Conservation (phyloP, 805 yeast genomes). For the Candida qinlingensis region DNA sequence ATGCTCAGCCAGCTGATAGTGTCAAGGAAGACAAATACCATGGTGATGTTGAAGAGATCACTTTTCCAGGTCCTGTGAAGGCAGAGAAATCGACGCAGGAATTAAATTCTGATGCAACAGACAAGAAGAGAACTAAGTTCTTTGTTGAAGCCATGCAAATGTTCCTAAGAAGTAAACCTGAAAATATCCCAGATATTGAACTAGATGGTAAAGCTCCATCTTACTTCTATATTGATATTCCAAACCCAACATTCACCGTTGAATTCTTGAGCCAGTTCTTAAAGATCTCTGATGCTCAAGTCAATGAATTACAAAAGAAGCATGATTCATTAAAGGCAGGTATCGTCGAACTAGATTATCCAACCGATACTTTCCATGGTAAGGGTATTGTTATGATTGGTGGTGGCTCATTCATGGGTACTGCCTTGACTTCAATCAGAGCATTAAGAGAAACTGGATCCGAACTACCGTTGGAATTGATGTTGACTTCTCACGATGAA, state of each 20-base stretch:
- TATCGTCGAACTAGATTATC: constrained; percentile 14
- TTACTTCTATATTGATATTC: constrained; percentile 23
- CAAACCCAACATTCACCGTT: constrained; percentile 24
- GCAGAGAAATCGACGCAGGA: background rate
- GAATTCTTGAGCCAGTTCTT: constrained; percentile 17
- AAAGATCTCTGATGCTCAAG: constrained; percentile 16
- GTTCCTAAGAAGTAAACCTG: constrained; percentile 20
- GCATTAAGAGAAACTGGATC: constrained; percentile 39
- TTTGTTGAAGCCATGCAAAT: constrained; percentile 18
- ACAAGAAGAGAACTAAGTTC: constrained; percentile 5
- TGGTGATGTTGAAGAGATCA: background rate
- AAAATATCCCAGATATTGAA: constrained; percentile 13
- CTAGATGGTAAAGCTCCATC: constrained; percentile 23
- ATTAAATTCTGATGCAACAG: background rate
- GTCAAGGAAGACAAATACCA: background rate
- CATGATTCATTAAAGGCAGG: constrained; percentile 18
- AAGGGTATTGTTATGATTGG: constrained; percentile 36
- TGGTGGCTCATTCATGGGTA: constrained; percentile 40
- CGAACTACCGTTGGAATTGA: constrained; percentile 37
- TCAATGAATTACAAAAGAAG: constrained; percentile 15
- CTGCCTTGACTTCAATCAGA: constrained; percentile 33
- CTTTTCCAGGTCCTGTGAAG: background rate
- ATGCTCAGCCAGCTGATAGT: background rate
- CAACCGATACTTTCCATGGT: constrained; percentile 20
- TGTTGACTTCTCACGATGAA: constrained; percentile 35